Evolutionary conservation across 75 land plant species (phyloP).

Genomic region (Azolla pinnata): DNA sequence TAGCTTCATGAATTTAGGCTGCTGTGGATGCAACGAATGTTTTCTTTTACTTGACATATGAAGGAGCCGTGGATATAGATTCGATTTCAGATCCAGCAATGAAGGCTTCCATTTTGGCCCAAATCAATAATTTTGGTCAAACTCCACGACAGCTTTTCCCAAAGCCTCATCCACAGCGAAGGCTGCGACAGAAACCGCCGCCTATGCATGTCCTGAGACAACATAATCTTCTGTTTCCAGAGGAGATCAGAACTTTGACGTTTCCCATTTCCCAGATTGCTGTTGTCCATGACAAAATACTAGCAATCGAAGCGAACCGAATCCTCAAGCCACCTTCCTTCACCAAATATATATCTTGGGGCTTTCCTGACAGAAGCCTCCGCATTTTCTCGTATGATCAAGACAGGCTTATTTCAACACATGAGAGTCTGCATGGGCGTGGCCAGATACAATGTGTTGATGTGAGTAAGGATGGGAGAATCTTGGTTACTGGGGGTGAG

Average conservation of each 20-base stretch:
- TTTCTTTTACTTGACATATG: slow-evolving; percentile 95
- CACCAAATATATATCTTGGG: slow-evolving; percentile 85
- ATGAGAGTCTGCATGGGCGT: slow-evolving; percentile 94
- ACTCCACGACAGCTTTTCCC: slow-evolving; percentile 93
- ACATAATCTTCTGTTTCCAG: slow-evolving; percentile 38
- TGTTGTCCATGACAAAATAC: slow-evolving; percentile 55
- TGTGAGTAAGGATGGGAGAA: slow-evolving; percentile 80
- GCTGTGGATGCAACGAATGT: slow-evolving; percentile 98
- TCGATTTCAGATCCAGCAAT: slow-evolving; percentile 83
- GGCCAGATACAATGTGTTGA: slow-evolving; percentile 76
- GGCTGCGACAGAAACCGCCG: slow-evolving; percentile 42
- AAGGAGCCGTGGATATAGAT: slow-evolving; percentile 96
- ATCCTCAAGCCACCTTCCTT: slow-evolving; percentile 76
- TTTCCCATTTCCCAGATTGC: slow-evolving; percentile 76
- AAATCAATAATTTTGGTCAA: slow-evolving; percentile 98
- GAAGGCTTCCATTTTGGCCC: slow-evolving; percentile 97
- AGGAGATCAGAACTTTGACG: slow-evolving; percentile 50
- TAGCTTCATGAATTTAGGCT: too few species aligned
- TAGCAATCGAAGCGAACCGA: slow-evolving; percentile 55
- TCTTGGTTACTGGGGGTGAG: slow-evolving; percentile 82
- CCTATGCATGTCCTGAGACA: slow-evolving; percentile 53
- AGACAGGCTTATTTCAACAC: slow-evolving; percentile 90
- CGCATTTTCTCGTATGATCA: slow-evolving; percentile 85
- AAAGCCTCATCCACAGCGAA: slow-evolving; percentile 88
- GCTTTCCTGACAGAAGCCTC: slow-evolving; percentile 86